These are phyloP conservation scores for Phytopythium cucurbitacearum DNA, from an alignment of 352 stramenopile species.

Conservation along the genomic window DNA sequence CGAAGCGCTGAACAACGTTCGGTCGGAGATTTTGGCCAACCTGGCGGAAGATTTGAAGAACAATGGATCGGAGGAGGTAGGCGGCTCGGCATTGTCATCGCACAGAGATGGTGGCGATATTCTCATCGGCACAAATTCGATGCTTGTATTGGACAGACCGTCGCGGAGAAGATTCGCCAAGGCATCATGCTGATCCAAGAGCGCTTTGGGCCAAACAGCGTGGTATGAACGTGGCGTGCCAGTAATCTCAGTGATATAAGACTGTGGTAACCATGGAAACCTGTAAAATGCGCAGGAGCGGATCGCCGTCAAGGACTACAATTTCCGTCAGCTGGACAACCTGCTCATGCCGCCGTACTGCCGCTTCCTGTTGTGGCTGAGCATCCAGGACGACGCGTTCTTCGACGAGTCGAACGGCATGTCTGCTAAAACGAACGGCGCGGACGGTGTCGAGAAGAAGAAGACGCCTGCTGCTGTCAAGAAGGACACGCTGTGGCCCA, in stretches of 20 bases:
- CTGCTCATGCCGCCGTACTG: constrained; percentile 84
- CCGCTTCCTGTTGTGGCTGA: constrained; percentile 87
- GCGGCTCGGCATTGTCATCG: neutral
- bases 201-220: constrained; percentile 80
- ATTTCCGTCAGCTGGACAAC: constrained; percentile 87
- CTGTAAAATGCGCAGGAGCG: constrained; percentile 40
- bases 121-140: neutral
- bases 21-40: constrained; percentile 66
- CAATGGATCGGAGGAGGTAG: constrained; percentile 46
- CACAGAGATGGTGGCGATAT: neutral
- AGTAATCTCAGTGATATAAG: neutral
- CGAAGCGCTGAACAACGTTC: constrained; percentile 70
- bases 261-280: neutral
- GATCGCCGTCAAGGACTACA: constrained; percentile 86
- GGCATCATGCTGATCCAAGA: constrained; percentile 77
- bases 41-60: constrained; percentile 69
- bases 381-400: constrained; percentile 81
- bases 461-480: constrained; percentile 60
- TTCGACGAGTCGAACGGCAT: constrained; percentile 66
- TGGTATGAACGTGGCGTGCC: constrained; percentile 20
- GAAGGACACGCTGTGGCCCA: constrained; percentile 83
- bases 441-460: constrained; percentile 60
- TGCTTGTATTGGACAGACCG: constrained; percentile 17
- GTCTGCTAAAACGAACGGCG: constrained; percentile 30
- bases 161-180: constrained; percentile 72